These are phyloP conservation scores for Colletotrichum sp. DNA, from an alignment of 2,329 filamentous ascomycete genomes.

Conservation along the genomic window DNA sequence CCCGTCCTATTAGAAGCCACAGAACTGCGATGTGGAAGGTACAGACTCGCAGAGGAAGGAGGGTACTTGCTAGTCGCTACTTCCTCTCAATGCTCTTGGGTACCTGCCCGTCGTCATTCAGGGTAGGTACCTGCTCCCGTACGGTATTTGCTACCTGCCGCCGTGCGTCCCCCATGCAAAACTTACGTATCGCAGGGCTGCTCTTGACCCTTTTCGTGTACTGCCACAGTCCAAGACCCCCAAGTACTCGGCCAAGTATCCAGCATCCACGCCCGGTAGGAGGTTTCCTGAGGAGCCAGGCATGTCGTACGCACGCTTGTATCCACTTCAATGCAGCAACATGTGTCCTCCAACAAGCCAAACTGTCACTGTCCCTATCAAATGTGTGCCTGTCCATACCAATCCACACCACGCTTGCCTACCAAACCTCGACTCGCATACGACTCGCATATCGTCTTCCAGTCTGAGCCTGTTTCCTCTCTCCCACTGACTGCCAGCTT, in stretches of 20 bases:
- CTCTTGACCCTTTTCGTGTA: not conserved
- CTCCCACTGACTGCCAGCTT: not conserved
- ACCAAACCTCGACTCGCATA: not conserved
- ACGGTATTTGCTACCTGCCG: not conserved
- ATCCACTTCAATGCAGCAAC: not conserved
- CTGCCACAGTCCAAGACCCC: not conserved
- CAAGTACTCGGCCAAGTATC: not conserved
- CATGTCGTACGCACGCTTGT: not conserved
- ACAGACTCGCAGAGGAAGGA: not conserved
- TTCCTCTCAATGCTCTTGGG: not conserved
- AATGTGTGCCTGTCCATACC: not conserved
- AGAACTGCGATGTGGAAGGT: not conserved
- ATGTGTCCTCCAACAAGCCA: not conserved
- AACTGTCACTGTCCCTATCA: not conserved
- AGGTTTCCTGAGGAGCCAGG: not conserved
- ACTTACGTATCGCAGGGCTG: not conserved
- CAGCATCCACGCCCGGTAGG: not conserved
- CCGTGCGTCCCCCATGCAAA: not conserved
- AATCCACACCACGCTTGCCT: not conserved
- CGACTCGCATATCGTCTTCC: not conserved
- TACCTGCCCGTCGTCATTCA: not conserved
- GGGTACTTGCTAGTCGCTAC: not conserved
- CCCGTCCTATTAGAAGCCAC: constrained; percentile 8
- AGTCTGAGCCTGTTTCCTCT: constrained; percentile 1
- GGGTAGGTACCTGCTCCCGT: not conserved